Percentiles rank a stretch among this genome's conserved stretches.
Evolutionary conservation across 441 rosid genomes (phyloP).

Genomic region (Gossypium trilobum): DNA sequence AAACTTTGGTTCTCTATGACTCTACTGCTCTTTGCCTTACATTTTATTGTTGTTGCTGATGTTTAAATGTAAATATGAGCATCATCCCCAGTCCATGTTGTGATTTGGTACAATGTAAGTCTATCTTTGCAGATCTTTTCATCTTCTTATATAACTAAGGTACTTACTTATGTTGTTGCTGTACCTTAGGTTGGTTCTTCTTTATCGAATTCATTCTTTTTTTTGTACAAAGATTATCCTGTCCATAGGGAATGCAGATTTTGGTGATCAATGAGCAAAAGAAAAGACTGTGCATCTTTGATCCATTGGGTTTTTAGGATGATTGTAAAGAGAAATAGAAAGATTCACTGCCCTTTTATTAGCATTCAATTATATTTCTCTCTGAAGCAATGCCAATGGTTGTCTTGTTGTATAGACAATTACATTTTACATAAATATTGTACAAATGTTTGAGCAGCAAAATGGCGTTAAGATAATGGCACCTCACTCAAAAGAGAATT

Average conservation of each 20-base stretch:
- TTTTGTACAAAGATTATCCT: not conserved
- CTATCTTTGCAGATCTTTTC: not conserved
- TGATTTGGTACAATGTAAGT: not conserved
- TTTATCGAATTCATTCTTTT: not conserved
- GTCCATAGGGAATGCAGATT: not conserved
- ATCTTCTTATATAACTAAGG: not conserved
- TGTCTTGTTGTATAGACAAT: not conserved
- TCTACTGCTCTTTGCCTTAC: not conserved
- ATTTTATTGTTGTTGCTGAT: not conserved
- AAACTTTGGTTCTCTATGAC: not conserved
- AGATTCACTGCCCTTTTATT: not conserved
- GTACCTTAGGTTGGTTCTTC: not conserved
- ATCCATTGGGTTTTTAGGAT: not conserved
- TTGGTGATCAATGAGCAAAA: not conserved
- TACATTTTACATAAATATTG: not conserved
- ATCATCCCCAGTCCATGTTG: not conserved
- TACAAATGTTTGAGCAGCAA: not conserved
- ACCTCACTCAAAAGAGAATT: not conserved
- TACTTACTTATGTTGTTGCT: not conserved
- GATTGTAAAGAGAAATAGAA: not conserved
- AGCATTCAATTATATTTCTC: not conserved
- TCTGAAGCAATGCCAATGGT: not conserved
- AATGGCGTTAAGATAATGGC: not conserved
- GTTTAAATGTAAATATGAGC: not conserved
- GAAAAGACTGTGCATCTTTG: not conserved